These are phyloP conservation scores for Leonotis leonurus DNA, from an alignment of 257 asterid genomes.

Conservation along the genomic window DNA sequence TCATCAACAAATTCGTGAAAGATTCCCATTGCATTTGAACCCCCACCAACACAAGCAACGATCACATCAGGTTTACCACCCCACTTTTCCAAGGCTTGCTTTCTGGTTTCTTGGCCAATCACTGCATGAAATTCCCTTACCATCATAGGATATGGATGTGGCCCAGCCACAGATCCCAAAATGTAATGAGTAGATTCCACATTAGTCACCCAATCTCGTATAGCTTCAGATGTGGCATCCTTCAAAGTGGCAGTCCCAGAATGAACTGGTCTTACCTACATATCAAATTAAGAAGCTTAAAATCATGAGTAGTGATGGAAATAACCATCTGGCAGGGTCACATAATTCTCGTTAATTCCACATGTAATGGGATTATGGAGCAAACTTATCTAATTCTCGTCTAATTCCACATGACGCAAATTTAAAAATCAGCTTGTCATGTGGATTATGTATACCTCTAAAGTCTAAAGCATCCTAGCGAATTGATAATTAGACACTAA, in stretches of 20 bases:
- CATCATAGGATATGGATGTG: conserved; percentile 98
- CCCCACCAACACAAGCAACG: conserved; percentile 96
- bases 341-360: neutral
- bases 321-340: neutral
- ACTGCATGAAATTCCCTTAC: conserved; percentile 91
- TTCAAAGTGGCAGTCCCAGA: conserved; percentile 94
- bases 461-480: neutral
- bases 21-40: conserved; percentile 93
- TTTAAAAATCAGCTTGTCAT: neutral
- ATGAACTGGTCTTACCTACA: conserved; percentile 84
- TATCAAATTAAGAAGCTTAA: neutral
- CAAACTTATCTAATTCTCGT: too few species aligned
- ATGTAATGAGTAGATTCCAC: conserved; percentile 93
- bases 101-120: conserved; percentile 92
- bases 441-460: neutral
- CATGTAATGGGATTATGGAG: too few species aligned
- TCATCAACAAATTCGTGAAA: conserved; percentile 90
- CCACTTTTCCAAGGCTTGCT: conserved; percentile 88
- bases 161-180: conserved; percentile 91
- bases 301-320: neutral
- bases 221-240: conserved; percentile 98
- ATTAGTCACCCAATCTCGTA: conserved; percentile 91
- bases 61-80: conserved; percentile 81
- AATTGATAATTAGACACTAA: neutral
- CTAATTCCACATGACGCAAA: neutral